Evolutionary conservation across 2,329 filamentous ascomycete genomes (phyloP).

Genomic region (Cadophora gregata): DNA sequence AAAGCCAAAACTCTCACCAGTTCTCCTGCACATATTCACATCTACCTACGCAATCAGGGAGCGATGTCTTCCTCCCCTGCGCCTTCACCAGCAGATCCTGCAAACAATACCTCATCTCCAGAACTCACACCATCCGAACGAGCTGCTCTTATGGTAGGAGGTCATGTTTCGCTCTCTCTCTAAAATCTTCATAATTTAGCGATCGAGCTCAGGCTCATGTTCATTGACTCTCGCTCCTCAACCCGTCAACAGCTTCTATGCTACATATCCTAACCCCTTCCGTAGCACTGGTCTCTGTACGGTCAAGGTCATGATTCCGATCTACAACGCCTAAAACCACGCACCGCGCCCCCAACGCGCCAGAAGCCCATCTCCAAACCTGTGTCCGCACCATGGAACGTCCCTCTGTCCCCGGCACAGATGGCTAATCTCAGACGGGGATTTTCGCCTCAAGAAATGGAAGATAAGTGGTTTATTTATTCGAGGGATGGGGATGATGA

Average conservation of each 20-base stretch:
- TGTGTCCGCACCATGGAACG: slow-evolving; percentile 11
- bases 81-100: neutral
- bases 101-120: neutral
- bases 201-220: neutral
- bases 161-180: neutral
- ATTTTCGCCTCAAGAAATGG: slow-evolving; percentile 24
- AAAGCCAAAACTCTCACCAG: too few species aligned
- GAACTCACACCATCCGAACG: neutral
- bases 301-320: neutral
- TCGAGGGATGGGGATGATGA: neutral
- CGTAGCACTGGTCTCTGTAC: slow-evolving; percentile 14
- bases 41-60: neutral
- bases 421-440: slow-evolving; percentile 4
- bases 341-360: neutral
- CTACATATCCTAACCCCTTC: neutral
- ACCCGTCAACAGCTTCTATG: neutral
- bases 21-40: neutral
- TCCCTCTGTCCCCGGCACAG: slow-evolving; percentile 1
- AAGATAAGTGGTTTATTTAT: slow-evolving; percentile 30
- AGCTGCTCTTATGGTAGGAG: neutral
- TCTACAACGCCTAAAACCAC: neutral
- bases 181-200: neutral
- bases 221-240: neutral
- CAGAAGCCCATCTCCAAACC: slow-evolving; percentile 7
- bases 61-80: neutral